Evolutionary conservation across 164 flowering plant species (phyloP).

Genomic region (Tetracentron sinense): DNA sequence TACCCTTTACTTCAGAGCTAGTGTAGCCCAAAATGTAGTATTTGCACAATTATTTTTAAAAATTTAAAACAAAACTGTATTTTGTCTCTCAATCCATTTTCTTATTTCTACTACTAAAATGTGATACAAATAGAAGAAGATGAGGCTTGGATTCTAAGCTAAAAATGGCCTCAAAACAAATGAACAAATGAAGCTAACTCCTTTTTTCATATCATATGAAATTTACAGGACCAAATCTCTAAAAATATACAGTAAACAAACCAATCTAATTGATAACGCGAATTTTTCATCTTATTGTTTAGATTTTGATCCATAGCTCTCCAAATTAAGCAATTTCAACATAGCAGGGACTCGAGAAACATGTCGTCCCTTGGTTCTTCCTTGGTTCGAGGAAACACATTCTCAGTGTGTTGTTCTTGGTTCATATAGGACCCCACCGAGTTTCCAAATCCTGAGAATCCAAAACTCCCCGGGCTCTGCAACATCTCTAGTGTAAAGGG

Average conservation of each 20-base stretch:
- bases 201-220: background rate
- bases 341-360: slow-evolving; percentile 27
- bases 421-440: slow-evolving; percentile 18
- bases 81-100: too few species aligned
- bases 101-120: too few species aligned
- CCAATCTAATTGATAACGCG: background rate
- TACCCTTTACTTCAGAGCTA: too few species aligned
- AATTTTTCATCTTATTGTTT: too few species aligned
- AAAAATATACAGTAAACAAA: background rate
- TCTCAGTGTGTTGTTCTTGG: slow-evolving; percentile 17
- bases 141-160: background rate
- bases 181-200: background rate
- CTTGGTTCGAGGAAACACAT: slow-evolving; percentile 30
- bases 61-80: too few species aligned
- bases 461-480: slow-evolving; percentile 34
- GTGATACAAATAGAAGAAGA: too few species aligned
- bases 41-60: too few species aligned
- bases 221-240: slow-evolving; percentile 7
- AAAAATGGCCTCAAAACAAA: slow-evolving; percentile 12
- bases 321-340: background rate
- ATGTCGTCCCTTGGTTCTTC: slow-evolving; percentile 38
- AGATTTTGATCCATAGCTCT: too few species aligned
- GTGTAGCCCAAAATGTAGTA: too few species aligned
- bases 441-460: slow-evolving; percentile 32
- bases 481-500: slow-evolving; percentile 48